Percentiles rank a stretch among this genome's conserved stretches.
Evolutionary conservation across 75 land plant species (phyloP).

Genomic region (Selaginella tamariscina): DNA sequence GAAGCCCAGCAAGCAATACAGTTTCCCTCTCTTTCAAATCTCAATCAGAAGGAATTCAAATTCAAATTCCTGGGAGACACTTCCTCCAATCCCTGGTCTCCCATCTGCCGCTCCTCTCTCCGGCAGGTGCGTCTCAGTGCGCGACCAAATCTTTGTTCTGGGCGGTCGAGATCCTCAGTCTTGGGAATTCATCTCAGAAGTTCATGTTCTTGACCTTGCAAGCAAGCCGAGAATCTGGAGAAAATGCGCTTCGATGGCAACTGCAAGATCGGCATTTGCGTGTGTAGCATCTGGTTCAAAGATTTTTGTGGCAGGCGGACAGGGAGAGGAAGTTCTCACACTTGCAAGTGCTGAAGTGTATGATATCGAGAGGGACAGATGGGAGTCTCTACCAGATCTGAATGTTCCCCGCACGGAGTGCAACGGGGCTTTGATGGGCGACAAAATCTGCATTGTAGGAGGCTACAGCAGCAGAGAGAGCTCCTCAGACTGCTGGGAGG

Average conservation of each 20-base stretch:
- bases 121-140: background rate
- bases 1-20: background rate
- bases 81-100: constrained; percentile 5
- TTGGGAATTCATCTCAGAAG: background rate
- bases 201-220: background rate
- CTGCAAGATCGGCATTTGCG: constrained; percentile 1
- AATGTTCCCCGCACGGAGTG: background rate
- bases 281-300: background rate
- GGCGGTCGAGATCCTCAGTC: background rate
- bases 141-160: background rate
- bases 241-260: background rate
- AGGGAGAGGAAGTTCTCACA: constrained; percentile 6
- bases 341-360: background rate
- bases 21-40: background rate
- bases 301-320: constrained; percentile 1
- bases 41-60: background rate
- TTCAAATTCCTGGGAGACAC: background rate
- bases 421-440: background rate
- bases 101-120: background rate
- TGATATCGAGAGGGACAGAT: background rate
- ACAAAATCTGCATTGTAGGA: background rate
- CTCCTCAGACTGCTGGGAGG: background rate
- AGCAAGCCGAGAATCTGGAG: background rate
- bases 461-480: background rate
- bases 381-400: constrained; percentile 8